Evolutionary conservation across 1,284 basidiomycete species (phyloP), one percentile per base, ranked within the genome.

Genomic region (Schizopora paradoxa): DNA sequence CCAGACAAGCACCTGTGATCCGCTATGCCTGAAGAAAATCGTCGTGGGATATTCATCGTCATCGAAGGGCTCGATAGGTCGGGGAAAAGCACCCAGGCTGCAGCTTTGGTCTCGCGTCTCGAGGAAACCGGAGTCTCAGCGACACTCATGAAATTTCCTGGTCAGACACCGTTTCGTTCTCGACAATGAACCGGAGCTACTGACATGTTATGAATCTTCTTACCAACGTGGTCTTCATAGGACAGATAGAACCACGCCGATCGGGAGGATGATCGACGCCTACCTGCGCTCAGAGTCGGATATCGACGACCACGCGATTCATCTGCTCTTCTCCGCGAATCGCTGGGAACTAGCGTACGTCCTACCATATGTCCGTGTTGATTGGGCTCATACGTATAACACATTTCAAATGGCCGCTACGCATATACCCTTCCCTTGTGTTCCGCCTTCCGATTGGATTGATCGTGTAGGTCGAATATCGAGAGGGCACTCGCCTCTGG

Each of bases 271-370:
- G 83, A 96, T 99, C 60, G 86, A 99, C 64, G 76, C 84, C 8
- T 99, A 99, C 66, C 73, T 99, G 47, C 82, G 79, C 44, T 88
- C 85, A 14, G 66, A 86, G 48, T 76, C 83, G 6, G 91, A 98
- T 18, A 73, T 98, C 43, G 91, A 96, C 63, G 92, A 98, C 66
- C 86, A 76, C 54, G 87, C 87, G 2, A 85, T 99, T 45, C 95
- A 99, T 61, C 78, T 98, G 1, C 77, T 99, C 45, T 99, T 99
- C 71, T 86, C 91, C 39, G 95, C 94, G 1, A 99, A 99, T 62
- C 79, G 95, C 18, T 99, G 96, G 95, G 95, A 99, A 63, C 75
- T 86, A 54, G 83, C 84, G 88, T 94, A 36, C 43, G 49, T 51
- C 6, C 5, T 14, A n/a, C n/a, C n/a, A 7, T 16, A 10, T 14